Conservation (phyloP, 306 rosid genomes). For the Cucurbita ficifolia region DNA sequence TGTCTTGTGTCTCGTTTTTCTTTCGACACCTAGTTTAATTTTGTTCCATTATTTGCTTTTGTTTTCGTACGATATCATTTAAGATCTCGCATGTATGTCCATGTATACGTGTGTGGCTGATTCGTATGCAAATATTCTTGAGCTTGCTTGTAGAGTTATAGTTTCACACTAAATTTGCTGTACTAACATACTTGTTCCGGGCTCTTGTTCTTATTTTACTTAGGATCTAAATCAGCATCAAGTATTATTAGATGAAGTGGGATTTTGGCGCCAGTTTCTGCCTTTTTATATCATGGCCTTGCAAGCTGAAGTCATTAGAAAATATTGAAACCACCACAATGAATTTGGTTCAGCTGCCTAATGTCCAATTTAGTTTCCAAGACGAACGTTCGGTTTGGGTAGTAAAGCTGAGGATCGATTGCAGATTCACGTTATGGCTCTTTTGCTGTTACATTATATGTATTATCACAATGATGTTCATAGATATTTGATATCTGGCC, state of each 20-base stretch:
- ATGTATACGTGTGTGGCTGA: neutral
- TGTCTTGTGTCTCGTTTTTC: neutral
- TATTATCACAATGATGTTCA: neutral
- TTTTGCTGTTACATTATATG: neutral
- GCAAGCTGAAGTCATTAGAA: neutral
- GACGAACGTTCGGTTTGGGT: neutral
- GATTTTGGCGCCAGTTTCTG: neutral
- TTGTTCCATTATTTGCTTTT: neutral
- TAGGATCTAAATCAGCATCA: conserved; percentile 6
- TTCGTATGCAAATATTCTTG: neutral
- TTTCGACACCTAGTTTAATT: neutral
- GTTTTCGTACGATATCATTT: neutral
- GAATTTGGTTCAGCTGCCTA: conserved; percentile 1
- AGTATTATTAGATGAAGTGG: neutral
- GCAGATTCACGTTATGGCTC: neutral
- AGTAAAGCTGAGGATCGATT: neutral
- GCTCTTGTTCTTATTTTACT: neutral
- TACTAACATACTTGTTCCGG: too few species aligned
- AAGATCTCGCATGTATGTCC: neutral
- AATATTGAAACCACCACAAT: neutral
- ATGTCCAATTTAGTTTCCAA: neutral
- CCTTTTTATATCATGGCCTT: neutral
- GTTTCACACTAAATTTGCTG: neutral
- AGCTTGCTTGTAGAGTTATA: neutral
- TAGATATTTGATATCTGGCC: neutral